phyloP scores from a whole-genome alignment of 192 early-diverging fungal genomes.

The Dimargaris cristalligena region DNA sequence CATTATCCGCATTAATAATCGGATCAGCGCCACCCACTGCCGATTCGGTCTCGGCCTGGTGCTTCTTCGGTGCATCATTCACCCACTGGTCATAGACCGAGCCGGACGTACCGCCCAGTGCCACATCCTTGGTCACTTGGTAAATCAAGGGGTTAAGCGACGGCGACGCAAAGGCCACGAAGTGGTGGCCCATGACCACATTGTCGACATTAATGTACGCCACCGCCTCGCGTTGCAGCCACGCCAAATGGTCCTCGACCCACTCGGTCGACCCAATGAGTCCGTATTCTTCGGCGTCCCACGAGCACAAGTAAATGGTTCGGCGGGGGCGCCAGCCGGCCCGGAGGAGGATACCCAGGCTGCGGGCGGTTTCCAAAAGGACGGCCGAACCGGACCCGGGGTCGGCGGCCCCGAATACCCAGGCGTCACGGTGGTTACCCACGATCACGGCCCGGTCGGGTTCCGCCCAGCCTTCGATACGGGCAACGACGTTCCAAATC shows the following conservation, averaged over 20 bases:
- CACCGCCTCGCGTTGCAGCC: constrained; percentile 28
- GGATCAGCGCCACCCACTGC: background rate
- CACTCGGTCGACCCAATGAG: constrained; percentile 45
- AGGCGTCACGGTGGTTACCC: constrained; percentile 49
- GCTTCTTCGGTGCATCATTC: background rate
- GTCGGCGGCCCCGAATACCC: constrained; percentile 44
- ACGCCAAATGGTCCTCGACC: constrained; percentile 38
- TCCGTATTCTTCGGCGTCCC: constrained; percentile 53
- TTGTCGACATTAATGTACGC: constrained; percentile 42
- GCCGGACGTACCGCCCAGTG: constrained; percentile 24
- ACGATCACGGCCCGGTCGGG: constrained; percentile 31
- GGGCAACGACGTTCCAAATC: constrained; percentile 43
- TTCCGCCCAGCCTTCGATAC: constrained; percentile 32
- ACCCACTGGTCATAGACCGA: constrained; percentile 35
- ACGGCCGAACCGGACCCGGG: constrained; percentile 39
- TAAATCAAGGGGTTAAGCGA: constrained; percentile 26
- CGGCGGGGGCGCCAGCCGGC: constrained; percentile 43
- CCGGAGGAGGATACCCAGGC: constrained; percentile 30
- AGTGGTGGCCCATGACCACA: constrained; percentile 30
- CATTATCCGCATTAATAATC: background rate
- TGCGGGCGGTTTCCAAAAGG: constrained; percentile 35
- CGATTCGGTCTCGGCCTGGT: background rate
- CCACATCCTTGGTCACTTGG: constrained; percentile 25
- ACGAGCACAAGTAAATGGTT: constrained; percentile 38
- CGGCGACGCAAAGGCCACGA: constrained; percentile 30